phyloP scores from a whole-genome alignment of 2,329 filamentous ascomycete genomes.

The Canariomyces notabilis region DNA sequence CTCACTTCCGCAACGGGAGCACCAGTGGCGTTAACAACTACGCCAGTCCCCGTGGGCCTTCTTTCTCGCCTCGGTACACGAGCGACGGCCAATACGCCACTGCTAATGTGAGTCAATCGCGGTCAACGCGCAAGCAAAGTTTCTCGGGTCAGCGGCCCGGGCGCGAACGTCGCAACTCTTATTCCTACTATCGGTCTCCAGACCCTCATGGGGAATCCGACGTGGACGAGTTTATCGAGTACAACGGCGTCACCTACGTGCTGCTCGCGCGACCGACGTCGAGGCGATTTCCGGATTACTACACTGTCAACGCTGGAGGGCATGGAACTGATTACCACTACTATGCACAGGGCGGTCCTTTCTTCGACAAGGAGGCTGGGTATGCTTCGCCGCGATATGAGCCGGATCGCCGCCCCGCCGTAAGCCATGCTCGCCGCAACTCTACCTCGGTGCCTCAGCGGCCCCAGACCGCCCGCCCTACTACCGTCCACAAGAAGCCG shows the following conservation, averaged over 20 bases:
- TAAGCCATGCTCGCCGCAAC: conserved; percentile 40
- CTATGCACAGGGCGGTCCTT: conserved; percentile 47
- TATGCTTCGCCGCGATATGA: conserved; percentile 43
- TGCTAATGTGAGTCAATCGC: conserved; percentile 58
- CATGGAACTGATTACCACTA: conserved; percentile 55
- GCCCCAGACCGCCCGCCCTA: conserved; percentile 48
- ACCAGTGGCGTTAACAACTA: conserved; percentile 34
- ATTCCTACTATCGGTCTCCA: conserved; percentile 55
- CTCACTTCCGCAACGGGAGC: conserved; percentile 44
- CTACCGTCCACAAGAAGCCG: conserved; percentile 36
- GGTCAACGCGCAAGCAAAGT: conserved; percentile 44
- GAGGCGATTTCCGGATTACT: conserved; percentile 36
- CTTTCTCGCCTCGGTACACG: conserved; percentile 57
- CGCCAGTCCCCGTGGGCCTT: conserved; percentile 34
- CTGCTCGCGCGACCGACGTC: conserved; percentile 48
- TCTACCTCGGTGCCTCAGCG: conserved; percentile 48
- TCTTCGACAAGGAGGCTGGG: conserved; percentile 35
- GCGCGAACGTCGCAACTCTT: conserved; percentile 53
- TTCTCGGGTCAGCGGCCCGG: conserved; percentile 41
- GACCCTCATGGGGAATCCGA: conserved; percentile 58
- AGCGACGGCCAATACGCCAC: conserved; percentile 60
- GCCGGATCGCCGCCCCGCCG: conserved; percentile 37
- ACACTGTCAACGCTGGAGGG: conserved; percentile 45
- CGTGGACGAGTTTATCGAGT: conserved; percentile 57
- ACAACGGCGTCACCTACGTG: conserved; percentile 49